Evolutionary conservation across 2,329 filamentous ascomycete genomes (phyloP), one percentile per base, ranked within the genome.

Genomic region (Fusarium sp.): DNA sequence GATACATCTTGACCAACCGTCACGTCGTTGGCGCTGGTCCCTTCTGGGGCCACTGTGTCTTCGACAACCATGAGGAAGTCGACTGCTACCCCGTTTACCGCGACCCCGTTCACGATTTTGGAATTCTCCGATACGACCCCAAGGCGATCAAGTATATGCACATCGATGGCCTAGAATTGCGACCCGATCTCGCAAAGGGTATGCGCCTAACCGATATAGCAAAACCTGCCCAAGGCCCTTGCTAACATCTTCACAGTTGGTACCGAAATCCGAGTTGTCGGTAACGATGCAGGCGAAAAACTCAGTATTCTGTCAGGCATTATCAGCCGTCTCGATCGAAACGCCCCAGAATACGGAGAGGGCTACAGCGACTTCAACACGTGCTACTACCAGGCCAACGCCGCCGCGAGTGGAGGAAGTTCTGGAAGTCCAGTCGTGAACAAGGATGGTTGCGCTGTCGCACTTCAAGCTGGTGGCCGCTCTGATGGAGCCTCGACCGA

Each of bases 401-500:
- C 96, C 5, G 95, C 96, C 6, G 96, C 96, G 4, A 98, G 94
- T 78, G 96, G 96, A 71, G 96, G 96, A 71, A 97, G 93, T 82
- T 99, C 96, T n/a, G 96, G 96, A 66, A 97, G 92, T 88, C 96
- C 96, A 0, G 96, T 99, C 1, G 94, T 99, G 65, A 97, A 97
- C 79, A 92, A 97, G 63, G 93, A 97, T 78, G 96, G 96, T 13
- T 91, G 90, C 76, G 96, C 94, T 7, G 90, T 99, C 56, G 96
- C 96, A 39, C 82, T 99, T 44, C 96, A 99, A 80, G 96, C 96
- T 45, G 96, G 96, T 65, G 96, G 96, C 44, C 88, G 96, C 79
- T 92, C 93, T 30, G 96, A 99, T 76, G 95, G 95, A 62, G 96
- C 96, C 44, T 95, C 96, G 14, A 99, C 96, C 20, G 96, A 99